A percentile compares a stretch with the other conserved stretches of the same genome.
phyloP scores from a whole-genome alignment of 176 grass and related monocot species.

The Calamus simplicifolius region DNA sequence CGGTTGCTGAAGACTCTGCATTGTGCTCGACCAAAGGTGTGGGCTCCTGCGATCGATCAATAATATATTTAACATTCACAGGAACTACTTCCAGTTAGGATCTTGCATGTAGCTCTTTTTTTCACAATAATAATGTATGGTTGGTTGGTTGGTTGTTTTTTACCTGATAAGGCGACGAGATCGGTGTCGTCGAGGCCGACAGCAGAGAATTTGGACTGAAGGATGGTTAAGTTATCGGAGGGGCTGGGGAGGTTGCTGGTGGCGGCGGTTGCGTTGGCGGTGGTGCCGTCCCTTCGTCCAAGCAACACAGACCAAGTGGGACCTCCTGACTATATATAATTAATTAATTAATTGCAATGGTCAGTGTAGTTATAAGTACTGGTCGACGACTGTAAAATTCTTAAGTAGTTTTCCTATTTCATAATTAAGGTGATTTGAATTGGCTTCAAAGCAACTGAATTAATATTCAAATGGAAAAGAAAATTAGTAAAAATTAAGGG shows the following conservation, averaged over 20 bases:
- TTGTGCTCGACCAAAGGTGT: conserved; percentile 66
- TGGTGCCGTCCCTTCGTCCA: conserved; percentile 69
- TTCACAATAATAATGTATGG: too few species aligned
- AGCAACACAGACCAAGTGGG: conserved; percentile 48
- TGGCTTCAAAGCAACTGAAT: too few species aligned
- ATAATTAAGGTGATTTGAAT: too few species aligned
- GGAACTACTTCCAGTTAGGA: too few species aligned
- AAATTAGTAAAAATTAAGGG: too few species aligned
- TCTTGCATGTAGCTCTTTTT: too few species aligned
- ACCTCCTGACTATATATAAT: conserved; percentile 76
- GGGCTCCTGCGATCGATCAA: conserved; percentile 48
- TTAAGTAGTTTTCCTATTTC: too few species aligned
- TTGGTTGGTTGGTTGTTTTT: neutral
- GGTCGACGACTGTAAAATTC: too few species aligned
- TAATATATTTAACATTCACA: too few species aligned
- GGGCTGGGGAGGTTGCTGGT: conserved; percentile 51
- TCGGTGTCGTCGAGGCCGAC: conserved; percentile 61
- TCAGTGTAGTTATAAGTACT: too few species aligned
- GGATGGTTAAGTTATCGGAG: conserved; percentile 39
- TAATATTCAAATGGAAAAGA: neutral
- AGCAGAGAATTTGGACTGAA: conserved; percentile 56
- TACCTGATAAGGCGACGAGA: conserved; percentile 80
- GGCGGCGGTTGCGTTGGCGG: conserved; percentile 42
- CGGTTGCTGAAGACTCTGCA: conserved; percentile 46
- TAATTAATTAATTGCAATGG: neutral